Evolutionary conservation across 768 basidiomycete species (phyloP).

Genomic region (Saitozyma sp.): DNA sequence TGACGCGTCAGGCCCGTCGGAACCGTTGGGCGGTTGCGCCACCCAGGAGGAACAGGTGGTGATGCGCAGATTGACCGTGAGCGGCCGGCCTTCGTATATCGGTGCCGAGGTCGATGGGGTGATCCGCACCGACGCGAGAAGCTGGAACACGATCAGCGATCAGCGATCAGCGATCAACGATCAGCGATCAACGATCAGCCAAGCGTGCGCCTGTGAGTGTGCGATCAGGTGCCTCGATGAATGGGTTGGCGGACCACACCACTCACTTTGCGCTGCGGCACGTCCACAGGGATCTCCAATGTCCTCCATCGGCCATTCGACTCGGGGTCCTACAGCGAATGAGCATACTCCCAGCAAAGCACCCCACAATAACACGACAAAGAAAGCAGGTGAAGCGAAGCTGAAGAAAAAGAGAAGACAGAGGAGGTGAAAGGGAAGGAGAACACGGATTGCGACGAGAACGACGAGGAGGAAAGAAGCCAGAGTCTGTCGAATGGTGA

Average conservation of each 20-base stretch:
- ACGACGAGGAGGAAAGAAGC: background rate
- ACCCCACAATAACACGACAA: too few relatives aligned
- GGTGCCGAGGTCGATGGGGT: conserved; percentile 43
- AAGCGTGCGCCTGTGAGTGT: too few relatives aligned
- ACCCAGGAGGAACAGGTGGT: conserved; percentile 75
- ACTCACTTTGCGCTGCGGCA: conserved; percentile 76
- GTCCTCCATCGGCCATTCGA: conserved; percentile 62
- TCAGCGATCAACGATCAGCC: conserved; percentile 57
- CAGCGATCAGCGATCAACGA: conserved; percentile 58
- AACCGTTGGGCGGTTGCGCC: conserved; percentile 48
- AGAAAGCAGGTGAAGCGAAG: too few relatives aligned
- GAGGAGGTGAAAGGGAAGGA: too few relatives aligned
- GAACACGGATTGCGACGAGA: too few relatives aligned
- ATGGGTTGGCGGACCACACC: background rate
- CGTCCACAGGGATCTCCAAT: conserved; percentile 78
- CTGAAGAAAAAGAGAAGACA: too few relatives aligned
- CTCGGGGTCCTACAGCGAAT: background rate
- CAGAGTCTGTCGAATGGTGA: background rate
- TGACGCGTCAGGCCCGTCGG: too few relatives aligned
- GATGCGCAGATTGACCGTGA: conserved; percentile 68
- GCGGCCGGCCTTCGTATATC: conserved; percentile 79
- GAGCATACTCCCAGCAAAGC: too few relatives aligned
- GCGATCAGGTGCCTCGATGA: too few relatives aligned
- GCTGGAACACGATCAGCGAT: conserved; percentile 57
- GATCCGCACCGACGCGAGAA: conserved; percentile 55